phyloP scores from a whole-genome alignment of 2,329 filamentous ascomycete species.

The Neonectria magnoliae region DNA sequence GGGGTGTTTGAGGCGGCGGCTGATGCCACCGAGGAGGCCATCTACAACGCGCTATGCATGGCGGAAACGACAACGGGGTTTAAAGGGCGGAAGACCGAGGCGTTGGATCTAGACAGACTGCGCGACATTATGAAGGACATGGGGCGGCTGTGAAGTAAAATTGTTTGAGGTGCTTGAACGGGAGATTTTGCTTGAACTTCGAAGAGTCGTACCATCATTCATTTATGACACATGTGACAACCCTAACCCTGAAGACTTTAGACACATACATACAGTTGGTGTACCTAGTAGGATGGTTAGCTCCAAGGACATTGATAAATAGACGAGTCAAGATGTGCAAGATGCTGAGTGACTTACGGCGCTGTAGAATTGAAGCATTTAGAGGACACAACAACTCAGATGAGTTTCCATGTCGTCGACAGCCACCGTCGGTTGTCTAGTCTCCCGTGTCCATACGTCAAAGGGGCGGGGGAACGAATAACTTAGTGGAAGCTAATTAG shows the following conservation, averaged over 20 bases:
- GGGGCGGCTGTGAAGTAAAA: slow-evolving; percentile 24
- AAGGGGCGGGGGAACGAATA: slow-evolving; percentile 14
- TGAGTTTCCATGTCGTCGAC: neutral
- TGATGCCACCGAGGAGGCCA: slow-evolving; percentile 72
- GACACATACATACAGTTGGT: too few relatives aligned
- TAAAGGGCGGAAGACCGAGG: slow-evolving; percentile 59
- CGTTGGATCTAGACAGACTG: slow-evolving; percentile 57
- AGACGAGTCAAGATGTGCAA: neutral
- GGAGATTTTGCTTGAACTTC: neutral
- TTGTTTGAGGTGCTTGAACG: neutral
- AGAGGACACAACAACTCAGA: neutral
- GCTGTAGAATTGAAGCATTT: neutral
- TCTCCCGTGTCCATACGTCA: slow-evolving; percentile 23
- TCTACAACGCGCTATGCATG: slow-evolving; percentile 71
- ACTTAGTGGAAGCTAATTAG: slow-evolving; percentile 3
- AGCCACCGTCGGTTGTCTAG: slow-evolving; percentile 11
- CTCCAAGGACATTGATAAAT: neutral
- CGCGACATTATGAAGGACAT: slow-evolving; percentile 54
- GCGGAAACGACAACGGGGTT: slow-evolving; percentile 67
- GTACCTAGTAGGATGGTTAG: too few relatives aligned
- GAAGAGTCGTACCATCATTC: neutral
- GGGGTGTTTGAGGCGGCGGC: slow-evolving; percentile 69
- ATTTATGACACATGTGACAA: neutral
- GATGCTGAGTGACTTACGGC: neutral
- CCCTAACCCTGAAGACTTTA: neutral